Evolutionary conservation across 1,284 basidiomycete species (phyloP).

Genomic region (Psilocybe mexicana): DNA sequence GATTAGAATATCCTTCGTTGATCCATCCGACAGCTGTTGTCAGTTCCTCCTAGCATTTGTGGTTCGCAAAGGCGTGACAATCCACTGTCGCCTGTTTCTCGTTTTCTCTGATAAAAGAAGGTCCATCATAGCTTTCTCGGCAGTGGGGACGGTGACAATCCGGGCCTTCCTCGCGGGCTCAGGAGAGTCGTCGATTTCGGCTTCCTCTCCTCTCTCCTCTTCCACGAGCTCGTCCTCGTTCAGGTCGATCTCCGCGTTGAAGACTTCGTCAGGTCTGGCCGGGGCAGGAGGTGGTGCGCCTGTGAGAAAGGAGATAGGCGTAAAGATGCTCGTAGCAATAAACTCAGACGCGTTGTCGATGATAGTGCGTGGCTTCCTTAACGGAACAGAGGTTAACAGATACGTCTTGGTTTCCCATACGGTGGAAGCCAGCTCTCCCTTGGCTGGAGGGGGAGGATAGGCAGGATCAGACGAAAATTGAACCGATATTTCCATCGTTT

Average conservation of each 20-base stretch:
- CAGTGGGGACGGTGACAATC: constrained; percentile 27
- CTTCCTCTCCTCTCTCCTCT: constrained; percentile 73
- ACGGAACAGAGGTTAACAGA: constrained; percentile 62
- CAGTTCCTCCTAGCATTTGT: constrained; percentile 36
- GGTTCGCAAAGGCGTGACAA: constrained; percentile 38
- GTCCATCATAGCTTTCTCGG: constrained; percentile 31
- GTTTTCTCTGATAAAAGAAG: constrained; percentile 35
- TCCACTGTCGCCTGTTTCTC: constrained; percentile 38
- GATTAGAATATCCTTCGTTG: background rate
- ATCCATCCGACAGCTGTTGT: background rate
- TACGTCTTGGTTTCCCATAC: constrained; percentile 62
- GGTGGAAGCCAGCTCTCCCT: constrained; percentile 32
- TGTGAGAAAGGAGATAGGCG: constrained; percentile 52
- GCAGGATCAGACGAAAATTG: constrained; percentile 63
- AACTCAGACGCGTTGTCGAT: constrained; percentile 69
- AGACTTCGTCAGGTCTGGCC: constrained; percentile 60
- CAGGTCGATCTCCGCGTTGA: constrained; percentile 66
- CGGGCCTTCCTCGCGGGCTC: constrained; percentile 45
- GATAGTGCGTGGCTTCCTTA: constrained; percentile 63
- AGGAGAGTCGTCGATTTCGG: constrained; percentile 71
- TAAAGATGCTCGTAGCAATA: constrained; percentile 54
- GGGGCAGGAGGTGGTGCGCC: constrained; percentile 45
- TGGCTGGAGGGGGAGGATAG: constrained; percentile 42
- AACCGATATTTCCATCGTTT: constrained; percentile 59
- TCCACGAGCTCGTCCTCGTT: constrained; percentile 75